Base-by-base conservation (phyloP, 83 land plant genomes). In the Isoetes engelmannii region DNA sequence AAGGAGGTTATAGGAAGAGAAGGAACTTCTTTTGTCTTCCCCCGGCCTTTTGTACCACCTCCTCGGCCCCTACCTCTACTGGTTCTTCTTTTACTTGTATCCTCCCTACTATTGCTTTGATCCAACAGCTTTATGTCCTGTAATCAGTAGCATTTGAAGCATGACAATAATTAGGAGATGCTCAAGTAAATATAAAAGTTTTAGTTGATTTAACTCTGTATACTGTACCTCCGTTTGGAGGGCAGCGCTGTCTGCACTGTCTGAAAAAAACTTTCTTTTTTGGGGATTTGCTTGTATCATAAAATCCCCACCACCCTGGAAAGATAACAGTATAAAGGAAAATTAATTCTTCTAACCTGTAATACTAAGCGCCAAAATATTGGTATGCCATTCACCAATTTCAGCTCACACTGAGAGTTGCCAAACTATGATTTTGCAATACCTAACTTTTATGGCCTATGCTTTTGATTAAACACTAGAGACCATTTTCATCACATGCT, bases 201-300 rank as follows among this genome's bases (percentile, higher is more conserved):
- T 3, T 12, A 12, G 55, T 51, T 12, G 17, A 15, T 12, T 12
- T 12, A 28, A 63, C 48, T 28, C 64, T 9, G 44, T 68, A 58
- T 13, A 48, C 21, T 7, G 19, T 45, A 85, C 88, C 81, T 84
- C 84, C 18, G 69, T 73, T 47, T 77, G 80, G 73, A 70, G 50
- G 48, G 54, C 49, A 49, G 59, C 18, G 51, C 63, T 68, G 28
- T 54, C 50, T 5, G 74, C 82, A 43, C 65, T 73, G 4, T 75
- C 83, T 47, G 73, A 21, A 44, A 64, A 59, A 18, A 72, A 79
- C 54, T 75, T 84, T 19, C 92, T 77, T 79, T 88, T 88, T 10
- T 73, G 86, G 60, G 80, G 78, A 71, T 74, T 85, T 20, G 86
- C 76, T 68, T 72, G 82, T 53, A 86, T 86, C 60, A 86, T 73